Evolutionary conservation across 495 filamentous ascomycete genomes (phyloP).

Genomic region (Lepraria neglecta): DNA sequence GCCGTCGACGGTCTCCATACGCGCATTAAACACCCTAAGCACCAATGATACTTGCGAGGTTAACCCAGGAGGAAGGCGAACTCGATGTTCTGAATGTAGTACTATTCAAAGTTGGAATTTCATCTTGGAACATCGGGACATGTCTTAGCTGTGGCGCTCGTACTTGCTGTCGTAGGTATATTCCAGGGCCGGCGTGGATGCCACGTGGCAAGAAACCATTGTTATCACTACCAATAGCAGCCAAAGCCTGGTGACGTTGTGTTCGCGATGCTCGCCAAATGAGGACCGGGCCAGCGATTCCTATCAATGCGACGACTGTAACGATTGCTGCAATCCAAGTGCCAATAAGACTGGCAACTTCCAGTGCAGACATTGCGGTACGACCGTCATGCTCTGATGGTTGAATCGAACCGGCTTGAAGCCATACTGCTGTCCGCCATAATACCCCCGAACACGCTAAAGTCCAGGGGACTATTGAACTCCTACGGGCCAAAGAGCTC

Average conservation of each 20-base stretch:
- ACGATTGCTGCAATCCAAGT: slow-evolving; percentile 10
- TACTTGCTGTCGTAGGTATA: slow-evolving; percentile 4
- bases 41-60: background rate
- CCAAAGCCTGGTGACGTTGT: slow-evolving; percentile 3
- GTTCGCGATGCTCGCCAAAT: slow-evolving; percentile 11
- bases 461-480: too few relatives aligned
- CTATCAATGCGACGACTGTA: slow-evolving; percentile 3
- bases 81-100: background rate
- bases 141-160: background rate
- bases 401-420: too few relatives aligned
- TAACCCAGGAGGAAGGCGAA: slow-evolving; percentile 2
- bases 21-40: background rate
- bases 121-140: background rate
- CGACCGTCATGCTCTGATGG: background rate
- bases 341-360: slow-evolving; percentile 9
- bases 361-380: background rate
- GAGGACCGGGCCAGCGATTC: slow-evolving; percentile 13
- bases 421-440: too few relatives aligned
- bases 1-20: background rate
- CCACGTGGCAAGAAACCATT: background rate
- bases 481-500: too few relatives aligned
- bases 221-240: background rate
- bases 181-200: slow-evolving; percentile 7
- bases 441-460: too few relatives aligned
- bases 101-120: background rate